Percentiles rank a stretch among this genome's conserved stretches.
phyloP scores from a whole-genome alignment of 352 stramenopile genomes.

The Globisporangium perplexum region DNA sequence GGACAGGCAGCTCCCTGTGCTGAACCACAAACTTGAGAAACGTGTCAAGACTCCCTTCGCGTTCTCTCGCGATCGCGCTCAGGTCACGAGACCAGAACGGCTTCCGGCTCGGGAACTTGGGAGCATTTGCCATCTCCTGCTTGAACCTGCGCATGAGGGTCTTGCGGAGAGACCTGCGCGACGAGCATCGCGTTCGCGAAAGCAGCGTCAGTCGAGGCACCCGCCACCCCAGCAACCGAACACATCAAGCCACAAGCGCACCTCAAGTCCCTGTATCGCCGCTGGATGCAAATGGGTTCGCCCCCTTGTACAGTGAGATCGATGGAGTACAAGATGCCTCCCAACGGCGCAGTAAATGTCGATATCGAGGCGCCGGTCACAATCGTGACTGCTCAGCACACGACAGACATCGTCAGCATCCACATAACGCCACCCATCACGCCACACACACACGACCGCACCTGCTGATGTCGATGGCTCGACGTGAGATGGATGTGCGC shows the following conservation, averaged over 20 bases:
- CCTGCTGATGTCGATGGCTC: too few relatives aligned
- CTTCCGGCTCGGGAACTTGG: neutral
- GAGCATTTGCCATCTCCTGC: neutral
- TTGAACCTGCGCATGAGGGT: neutral
- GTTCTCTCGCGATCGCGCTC: neutral
- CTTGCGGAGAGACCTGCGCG: neutral
- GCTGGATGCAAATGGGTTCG: neutral
- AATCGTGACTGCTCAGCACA: neutral
- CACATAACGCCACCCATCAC: too few relatives aligned
- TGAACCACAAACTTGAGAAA: neutral
- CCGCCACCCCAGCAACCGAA: neutral
- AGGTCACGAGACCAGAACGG: neutral
- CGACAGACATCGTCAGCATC: neutral
- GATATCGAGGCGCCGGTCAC: neutral
- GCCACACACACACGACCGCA: too few relatives aligned
- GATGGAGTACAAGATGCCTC: neutral
- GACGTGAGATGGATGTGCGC: too few relatives aligned
- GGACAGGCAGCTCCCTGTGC: neutral
- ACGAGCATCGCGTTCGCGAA: neutral
- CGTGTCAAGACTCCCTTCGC: neutral
- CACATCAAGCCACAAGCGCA: neutral
- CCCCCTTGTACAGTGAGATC: neutral
- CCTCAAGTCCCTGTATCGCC: neutral
- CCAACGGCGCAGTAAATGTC: neutral
- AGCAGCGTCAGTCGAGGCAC: neutral